phyloP scores from a whole-genome alignment of 1,284 basidiomycete genomes.

The Leccinum solheimii region DNA sequence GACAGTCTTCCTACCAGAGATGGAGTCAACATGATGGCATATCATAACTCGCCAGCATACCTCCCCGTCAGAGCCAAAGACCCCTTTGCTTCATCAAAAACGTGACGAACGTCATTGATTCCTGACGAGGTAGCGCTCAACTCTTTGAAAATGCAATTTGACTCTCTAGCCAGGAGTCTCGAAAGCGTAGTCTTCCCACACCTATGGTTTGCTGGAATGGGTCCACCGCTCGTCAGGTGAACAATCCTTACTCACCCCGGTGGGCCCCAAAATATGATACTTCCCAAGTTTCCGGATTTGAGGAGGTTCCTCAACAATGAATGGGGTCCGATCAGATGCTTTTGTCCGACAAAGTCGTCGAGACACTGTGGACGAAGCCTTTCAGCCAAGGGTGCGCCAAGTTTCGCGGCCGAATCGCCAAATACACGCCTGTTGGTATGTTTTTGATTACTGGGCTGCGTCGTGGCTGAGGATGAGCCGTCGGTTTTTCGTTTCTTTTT shows the following conservation, averaged over 20 bases:
- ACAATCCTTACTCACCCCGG: conserved; percentile 51
- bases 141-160: conserved; percentile 69
- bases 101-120: conserved; percentile 74
- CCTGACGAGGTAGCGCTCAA: conserved; percentile 76
- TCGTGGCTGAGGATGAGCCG: conserved; percentile 1
- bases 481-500: conserved; percentile 36
- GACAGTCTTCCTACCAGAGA: conserved; percentile 54
- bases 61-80: conserved; percentile 69
- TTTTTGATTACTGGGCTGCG: conserved; percentile 25
- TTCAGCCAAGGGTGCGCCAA: conserved; percentile 62
- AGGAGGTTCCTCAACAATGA: conserved; percentile 55
- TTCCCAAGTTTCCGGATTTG: conserved; percentile 51
- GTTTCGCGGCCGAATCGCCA: conserved; percentile 31
- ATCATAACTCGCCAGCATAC: conserved; percentile 27
- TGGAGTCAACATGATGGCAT: conserved; percentile 1
- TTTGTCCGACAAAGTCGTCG: conserved; percentile 70
- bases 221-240: not conserved
- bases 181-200: conserved; percentile 84
- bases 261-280: conserved; percentile 74
- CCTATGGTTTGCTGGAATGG: conserved; percentile 29
- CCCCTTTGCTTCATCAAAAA: conserved; percentile 81
- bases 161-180: conserved; percentile 61
- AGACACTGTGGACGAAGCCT: conserved; percentile 59
- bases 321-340: conserved; percentile 54
- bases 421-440: conserved; percentile 26